Percentiles rank a stretch among this genome's conserved stretches.
These are phyloP conservation scores for Rhizopus arrhizus DNA, from an alignment of 371 early-diverging fungal species.

Conservation along the genomic window DNA sequence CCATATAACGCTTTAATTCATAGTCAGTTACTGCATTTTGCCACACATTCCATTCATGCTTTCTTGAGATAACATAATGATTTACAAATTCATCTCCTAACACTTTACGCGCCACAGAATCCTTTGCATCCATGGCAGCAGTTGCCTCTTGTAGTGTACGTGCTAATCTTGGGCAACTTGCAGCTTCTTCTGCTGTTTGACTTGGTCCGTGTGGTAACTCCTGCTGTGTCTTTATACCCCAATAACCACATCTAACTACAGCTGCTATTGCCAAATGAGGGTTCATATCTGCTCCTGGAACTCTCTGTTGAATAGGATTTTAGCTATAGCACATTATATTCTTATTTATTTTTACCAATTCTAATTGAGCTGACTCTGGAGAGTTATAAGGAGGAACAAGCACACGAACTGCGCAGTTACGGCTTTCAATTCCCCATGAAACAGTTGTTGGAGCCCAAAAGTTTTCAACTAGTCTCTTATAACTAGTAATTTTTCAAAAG, in stretches of 20 bases:
- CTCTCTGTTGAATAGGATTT: constrained; percentile 51
- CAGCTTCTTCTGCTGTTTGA: constrained; percentile 12
- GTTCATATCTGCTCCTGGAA: constrained; percentile 84
- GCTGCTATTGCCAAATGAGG: constrained; percentile 78
- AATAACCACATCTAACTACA: constrained; percentile 72
- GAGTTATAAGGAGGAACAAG: constrained; percentile 76
- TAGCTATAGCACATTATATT: not conserved
- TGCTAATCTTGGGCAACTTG: constrained; percentile 53
- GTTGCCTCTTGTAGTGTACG: constrained; percentile 70
- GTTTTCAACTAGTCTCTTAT: constrained; percentile 80
- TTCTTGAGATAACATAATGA: constrained; percentile 72
- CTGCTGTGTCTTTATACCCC: constrained; percentile 72
- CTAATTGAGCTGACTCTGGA: constrained; percentile 66
- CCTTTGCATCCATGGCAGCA: constrained; percentile 61
- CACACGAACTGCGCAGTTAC: constrained; percentile 73
- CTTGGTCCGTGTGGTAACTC: constrained; percentile 50
- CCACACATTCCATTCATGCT: constrained; percentile 78
- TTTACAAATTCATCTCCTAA: constrained; percentile 80
- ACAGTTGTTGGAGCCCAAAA: constrained; percentile 89
- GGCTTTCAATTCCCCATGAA: constrained; percentile 80
- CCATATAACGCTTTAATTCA: constrained; percentile 78
- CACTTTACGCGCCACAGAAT: constrained; percentile 71
- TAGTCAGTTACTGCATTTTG: constrained; percentile 75
- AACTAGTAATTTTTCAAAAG: constrained; percentile 40
- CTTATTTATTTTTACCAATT: constrained; percentile 51